Base-by-base conservation (phyloP, 345 rosid genomes). In the Euphorbia pulcherrima region DNA sequence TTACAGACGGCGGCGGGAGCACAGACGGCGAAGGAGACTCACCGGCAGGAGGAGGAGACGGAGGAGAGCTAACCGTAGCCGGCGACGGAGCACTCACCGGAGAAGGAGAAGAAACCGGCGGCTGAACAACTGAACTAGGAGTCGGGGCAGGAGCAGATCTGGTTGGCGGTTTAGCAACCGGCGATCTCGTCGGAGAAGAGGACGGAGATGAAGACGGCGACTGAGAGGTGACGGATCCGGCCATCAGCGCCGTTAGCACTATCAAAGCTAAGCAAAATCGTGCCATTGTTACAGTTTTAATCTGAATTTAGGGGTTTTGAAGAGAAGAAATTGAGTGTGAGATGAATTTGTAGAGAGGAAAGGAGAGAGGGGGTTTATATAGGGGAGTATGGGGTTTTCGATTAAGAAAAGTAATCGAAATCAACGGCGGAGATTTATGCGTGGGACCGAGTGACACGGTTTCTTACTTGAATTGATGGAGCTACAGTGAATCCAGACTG, bases 21-120 rank as follows among this genome's bases (percentile, higher is more conserved):
- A 33, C 18, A 64, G 52, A 58, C 55, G 77, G 72, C 39, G 81
- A 50, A 18, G 80, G 74, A 39, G 85, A 75, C 62, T 80, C 27
- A 1, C 69, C 74, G 17, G 69, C 3, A 53, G 14, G 37, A 63
- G 40, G 65, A 65, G 76, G 73, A 57, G 82, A 47, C 41, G 18
- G 17, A 20, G 79, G 71, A 44, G 85, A 72, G 65, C 83, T 72
- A 23, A 66, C 28, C 4, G 71, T n/a, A 18, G 30, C 23, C 16
- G 83, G 75, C 17, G 62, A 70, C 21, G 68, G 68, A 33, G 68
- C 60, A 65, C 21, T 46, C 51, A 40, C 68, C 20, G 76, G 7
- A 37, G 72, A 58, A 62, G 75, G 60, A 16, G 71, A 48, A 17
- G 52, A 28, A 8, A 18, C 62, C 8, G 58, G 58, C 0, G 58